Evolutionary conservation across 257 asterid species (phyloP), one percentile per base, ranked within the genome.

Genomic region (Primulina tabacum): DNA sequence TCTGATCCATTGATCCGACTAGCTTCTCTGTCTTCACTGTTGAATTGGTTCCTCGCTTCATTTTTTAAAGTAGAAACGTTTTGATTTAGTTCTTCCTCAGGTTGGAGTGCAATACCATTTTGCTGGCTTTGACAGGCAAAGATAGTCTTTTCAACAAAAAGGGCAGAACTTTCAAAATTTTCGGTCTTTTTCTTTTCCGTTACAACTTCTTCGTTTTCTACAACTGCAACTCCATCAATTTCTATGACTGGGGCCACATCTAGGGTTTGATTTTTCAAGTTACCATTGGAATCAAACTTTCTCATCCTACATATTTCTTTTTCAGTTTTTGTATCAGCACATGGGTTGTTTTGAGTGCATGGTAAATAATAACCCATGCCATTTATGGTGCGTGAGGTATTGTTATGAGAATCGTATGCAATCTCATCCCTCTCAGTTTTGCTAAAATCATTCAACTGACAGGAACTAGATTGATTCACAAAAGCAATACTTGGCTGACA

Each of bases 321-420:
- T 16, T 72, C 88, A 78, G 64, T 79, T 63, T 80, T 82, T 65
- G 75, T 84, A 72, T 83, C 87, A 64, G 68, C 20, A 78, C 78
- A 75, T 68, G 65, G 71, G 67, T 80, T 79, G 72, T 88, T 68
- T 59, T 60, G 86, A 14, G 74, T 60, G 82, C 86, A 74, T 78
- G 90, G 80, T 64, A 90, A 87, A 71, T 85, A 88, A 26, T 88
- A 82, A 80, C 84, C 90, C 78, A 87, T 80, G 74, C 78, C 72
- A 69, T 82, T 84, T 29, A 75, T 57, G 53, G 74, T 85, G 65
- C 68, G 62, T 34, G 74, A 77, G 40, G 78, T 62, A 70, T 61
- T 64, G 59, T 67, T 77, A 68, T 71, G 82, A 78, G 77, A 75
- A 40, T 73, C 86, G 62, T 35, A 82, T 40, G 71, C 65, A 71